A percentile compares a stretch with the other conserved stretches of the same genome.
phyloP scores from a whole-genome alignment of 2,329 filamentous ascomycete genomes.

The Nothopassalora personata region DNA sequence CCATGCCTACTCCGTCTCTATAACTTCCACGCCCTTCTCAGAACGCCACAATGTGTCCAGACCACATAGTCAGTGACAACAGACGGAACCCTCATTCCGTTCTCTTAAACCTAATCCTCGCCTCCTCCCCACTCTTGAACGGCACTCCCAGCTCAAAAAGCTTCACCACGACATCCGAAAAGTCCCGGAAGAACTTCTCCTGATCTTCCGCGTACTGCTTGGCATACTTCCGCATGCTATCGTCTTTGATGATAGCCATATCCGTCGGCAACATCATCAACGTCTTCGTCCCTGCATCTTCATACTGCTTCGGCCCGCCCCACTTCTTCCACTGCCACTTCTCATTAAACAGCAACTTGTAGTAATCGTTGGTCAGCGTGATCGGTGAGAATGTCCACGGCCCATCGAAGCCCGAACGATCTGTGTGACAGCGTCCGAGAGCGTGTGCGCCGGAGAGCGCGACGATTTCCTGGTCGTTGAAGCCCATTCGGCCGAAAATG shows the following conservation, averaged over 20 bases:
- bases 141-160: constrained; percentile 94
- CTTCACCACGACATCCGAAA: constrained; percentile 69
- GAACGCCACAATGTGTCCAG: too few species aligned
- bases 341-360: constrained; percentile 77
- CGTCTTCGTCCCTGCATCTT: constrained; percentile 79
- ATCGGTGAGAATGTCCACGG: constrained; percentile 92
- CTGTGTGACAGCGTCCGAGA: constrained; percentile 81
- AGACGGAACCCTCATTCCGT: constrained; percentile 19
- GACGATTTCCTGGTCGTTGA: constrained; percentile 94
- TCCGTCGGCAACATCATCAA: constrained; percentile 98
- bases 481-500: constrained; percentile 97
- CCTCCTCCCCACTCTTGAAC: constrained; percentile 55
- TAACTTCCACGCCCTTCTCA: too few species aligned
- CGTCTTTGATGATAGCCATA: constrained; percentile 80
- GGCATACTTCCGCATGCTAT: constrained; percentile 72
- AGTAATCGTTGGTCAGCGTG: constrained; percentile 92
- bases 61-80: too few species aligned
- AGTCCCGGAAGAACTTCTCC: constrained; percentile 90
- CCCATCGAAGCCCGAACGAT: constrained; percentile 81
- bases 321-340: constrained; percentile 91
- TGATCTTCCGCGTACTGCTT: constrained; percentile 89
- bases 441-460: constrained; percentile 81
- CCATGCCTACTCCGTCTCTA: too few species aligned
- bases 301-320: constrained; percentile 85
- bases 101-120: constrained; percentile 44